Evolutionary conservation across 768 basidiomycete genomes (phyloP).

Genomic region (Leucosporidium creatinivorum): DNA sequence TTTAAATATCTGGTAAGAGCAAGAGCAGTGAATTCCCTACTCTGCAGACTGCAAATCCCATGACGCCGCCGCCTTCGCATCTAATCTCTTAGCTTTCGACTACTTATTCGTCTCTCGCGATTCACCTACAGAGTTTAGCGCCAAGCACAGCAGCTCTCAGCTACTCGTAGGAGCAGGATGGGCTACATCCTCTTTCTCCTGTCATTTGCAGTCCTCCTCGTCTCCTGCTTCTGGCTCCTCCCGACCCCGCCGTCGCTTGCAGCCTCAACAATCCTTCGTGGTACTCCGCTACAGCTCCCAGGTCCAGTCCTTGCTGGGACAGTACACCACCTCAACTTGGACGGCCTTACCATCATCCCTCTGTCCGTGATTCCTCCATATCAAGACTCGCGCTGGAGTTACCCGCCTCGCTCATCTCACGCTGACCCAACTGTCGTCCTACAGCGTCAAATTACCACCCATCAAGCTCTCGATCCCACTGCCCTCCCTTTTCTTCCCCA

Average conservation of each 20-base stretch:
- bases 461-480: neutral
- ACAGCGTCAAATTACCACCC: neutral
- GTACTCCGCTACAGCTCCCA: neutral
- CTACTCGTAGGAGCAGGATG: too few relatives aligned
- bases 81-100: too few relatives aligned
- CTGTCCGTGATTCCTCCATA: neutral
- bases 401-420: neutral
- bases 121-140: too few relatives aligned
- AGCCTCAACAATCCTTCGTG: neutral
- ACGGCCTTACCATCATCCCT: conserved; percentile 1
- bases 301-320: neutral
- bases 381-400: neutral
- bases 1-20: too few relatives aligned
- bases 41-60: too few relatives aligned
- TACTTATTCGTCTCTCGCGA: too few relatives aligned
- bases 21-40: too few relatives aligned
- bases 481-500: neutral
- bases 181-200: too few relatives aligned
- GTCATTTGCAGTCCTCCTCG: neutral
- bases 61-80: too few relatives aligned
- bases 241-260: neutral
- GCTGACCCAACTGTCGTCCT: too few relatives aligned
- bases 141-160: too few relatives aligned
- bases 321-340: neutral
- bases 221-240: neutral